These are phyloP conservation scores for Penicillium steckii DNA, from an alignment of 495 filamentous ascomycete genomes.

Conservation along the genomic window DNA sequence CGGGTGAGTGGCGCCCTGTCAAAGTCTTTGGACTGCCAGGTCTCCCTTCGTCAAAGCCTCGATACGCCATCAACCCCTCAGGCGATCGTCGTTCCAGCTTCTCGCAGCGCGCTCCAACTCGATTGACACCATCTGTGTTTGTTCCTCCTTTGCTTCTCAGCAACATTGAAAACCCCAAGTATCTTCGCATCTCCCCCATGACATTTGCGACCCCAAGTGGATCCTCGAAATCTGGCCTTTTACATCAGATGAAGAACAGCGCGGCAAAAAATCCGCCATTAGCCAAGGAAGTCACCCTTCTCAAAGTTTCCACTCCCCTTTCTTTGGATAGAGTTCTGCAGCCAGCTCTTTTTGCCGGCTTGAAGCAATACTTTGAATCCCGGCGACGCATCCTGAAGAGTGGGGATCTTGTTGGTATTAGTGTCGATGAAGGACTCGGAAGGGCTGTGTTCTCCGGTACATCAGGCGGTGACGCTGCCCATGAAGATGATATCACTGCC, in stretches of 20 bases:
- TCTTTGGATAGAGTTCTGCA: conserved; percentile 83
- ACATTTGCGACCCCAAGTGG: conserved; percentile 40
- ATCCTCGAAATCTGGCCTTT: conserved; percentile 31
- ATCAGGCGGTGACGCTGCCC: conserved; percentile 54
- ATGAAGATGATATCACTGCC: conserved; percentile 62
- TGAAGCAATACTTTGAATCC: conserved; percentile 84
- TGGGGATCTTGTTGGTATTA: conserved; percentile 83
- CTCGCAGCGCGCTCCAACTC: conserved; percentile 41
- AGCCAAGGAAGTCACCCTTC: conserved; percentile 87
- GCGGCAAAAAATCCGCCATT: conserved; percentile 68
- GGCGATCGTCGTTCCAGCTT: conserved; percentile 52
- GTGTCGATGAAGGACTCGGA: conserved; percentile 79
- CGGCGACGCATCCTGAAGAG: conserved; percentile 74
- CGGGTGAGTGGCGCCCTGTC: conserved; percentile 70
- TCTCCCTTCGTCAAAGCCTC: conserved; percentile 46
- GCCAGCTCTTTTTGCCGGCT: conserved; percentile 72
- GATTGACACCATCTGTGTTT: conserved; percentile 61
- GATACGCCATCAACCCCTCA: conserved; percentile 51
- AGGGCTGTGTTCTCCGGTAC: conserved; percentile 66
- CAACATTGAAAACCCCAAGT: conserved; percentile 75
- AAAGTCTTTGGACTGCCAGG: conserved; percentile 87
- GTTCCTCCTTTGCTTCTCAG: conserved; percentile 82
- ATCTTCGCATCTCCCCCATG: conserved; percentile 68
- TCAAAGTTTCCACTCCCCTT: conserved; percentile 84
- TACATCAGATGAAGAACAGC: conserved; percentile 47